Evolutionary conservation across 495 filamentous ascomycete species (phyloP).

Genomic region (Aspergillus sparsus): DNA sequence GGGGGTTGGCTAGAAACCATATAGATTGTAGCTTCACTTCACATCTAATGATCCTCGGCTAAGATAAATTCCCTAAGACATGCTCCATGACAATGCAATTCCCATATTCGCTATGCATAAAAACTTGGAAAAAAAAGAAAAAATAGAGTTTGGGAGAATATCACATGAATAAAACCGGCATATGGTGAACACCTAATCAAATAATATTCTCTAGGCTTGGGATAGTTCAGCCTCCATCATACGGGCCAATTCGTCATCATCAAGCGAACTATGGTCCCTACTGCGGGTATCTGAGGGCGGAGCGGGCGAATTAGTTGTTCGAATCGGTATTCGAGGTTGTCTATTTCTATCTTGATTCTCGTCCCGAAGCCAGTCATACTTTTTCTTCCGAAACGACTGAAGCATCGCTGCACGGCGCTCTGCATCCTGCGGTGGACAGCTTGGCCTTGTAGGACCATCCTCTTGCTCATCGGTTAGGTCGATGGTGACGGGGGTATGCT

Average conservation of each 20-base stretch:
- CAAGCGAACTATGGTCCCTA: neutral
- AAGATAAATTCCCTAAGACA: neutral
- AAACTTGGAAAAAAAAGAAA: neutral
- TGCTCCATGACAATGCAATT: constrained; percentile 1
- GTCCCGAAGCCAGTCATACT: constrained; percentile 29
- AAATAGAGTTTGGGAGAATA: neutral
- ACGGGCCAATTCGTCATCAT: constrained; percentile 28
- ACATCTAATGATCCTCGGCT: no score
- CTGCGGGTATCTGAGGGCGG: neutral
- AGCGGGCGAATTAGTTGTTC: neutral
- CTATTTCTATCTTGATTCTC: neutral
- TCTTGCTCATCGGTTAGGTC: constrained; percentile 28
- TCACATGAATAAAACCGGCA: no score
- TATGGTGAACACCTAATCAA: constrained; percentile 5
- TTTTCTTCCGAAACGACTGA: constrained; percentile 28
- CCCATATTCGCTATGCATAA: constrained; percentile 2
- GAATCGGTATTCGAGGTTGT: neutral
- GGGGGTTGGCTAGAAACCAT: neutral
- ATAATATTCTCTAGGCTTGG: constrained; percentile 12
- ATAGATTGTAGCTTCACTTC: neutral
- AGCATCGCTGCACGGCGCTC: constrained; percentile 18
- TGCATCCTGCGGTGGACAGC: constrained; percentile 7
- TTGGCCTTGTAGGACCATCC: constrained; percentile 6
- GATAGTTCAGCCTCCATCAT: constrained; percentile 32
- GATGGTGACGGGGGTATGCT: constrained; percentile 21